These are phyloP conservation scores for Globisporangium perplexum DNA, from an alignment of 352 stramenopile species.

Conservation along the genomic window DNA sequence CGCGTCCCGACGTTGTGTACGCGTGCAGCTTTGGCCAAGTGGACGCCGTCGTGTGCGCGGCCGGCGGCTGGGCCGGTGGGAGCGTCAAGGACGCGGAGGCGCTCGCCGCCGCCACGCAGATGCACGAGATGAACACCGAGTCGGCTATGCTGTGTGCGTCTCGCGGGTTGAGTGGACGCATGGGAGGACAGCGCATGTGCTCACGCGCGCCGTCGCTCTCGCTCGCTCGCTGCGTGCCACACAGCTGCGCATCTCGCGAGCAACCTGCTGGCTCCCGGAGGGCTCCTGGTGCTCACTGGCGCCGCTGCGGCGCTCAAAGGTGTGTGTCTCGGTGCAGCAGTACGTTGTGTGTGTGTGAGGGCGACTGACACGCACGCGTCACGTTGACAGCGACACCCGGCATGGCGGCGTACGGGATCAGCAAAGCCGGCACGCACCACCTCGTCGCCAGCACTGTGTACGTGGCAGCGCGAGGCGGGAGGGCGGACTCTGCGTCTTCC, in stretches of 20 bases:
- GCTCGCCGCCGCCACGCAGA: conserved; percentile 56
- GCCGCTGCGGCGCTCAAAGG: conserved; percentile 70
- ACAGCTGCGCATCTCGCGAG: conserved; percentile 79
- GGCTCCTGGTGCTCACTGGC: conserved; percentile 80
- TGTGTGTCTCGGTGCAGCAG: conserved; percentile 8
- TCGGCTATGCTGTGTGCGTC: conserved; percentile 62
- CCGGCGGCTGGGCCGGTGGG: conserved; percentile 73
- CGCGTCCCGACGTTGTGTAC: not conserved
- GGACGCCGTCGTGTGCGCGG: conserved; percentile 75
- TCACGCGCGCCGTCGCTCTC: too few species aligned
- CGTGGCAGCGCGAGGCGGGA: too few species aligned
- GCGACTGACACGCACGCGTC: too few species aligned
- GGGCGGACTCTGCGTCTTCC: too few species aligned
- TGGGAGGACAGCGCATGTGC: too few species aligned
- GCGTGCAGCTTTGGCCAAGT: conserved; percentile 38
- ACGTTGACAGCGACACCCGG: conserved; percentile 58
- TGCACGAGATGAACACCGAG: conserved; percentile 79
- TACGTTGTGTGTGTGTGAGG: too few species aligned
- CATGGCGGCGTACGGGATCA: conserved; percentile 88
- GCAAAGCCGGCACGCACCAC: conserved; percentile 88
- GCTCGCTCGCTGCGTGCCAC: not conserved
- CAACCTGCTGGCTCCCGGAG: conserved; percentile 48
- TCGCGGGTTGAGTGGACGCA: too few species aligned
- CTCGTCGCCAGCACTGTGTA: conserved; percentile 81
- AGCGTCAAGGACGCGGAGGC: conserved; percentile 62